Evolutionary conservation across 2,329 filamentous ascomycete species (phyloP), one percentile per base, ranked within the genome.

Genomic region (Fusarium buxicola): DNA sequence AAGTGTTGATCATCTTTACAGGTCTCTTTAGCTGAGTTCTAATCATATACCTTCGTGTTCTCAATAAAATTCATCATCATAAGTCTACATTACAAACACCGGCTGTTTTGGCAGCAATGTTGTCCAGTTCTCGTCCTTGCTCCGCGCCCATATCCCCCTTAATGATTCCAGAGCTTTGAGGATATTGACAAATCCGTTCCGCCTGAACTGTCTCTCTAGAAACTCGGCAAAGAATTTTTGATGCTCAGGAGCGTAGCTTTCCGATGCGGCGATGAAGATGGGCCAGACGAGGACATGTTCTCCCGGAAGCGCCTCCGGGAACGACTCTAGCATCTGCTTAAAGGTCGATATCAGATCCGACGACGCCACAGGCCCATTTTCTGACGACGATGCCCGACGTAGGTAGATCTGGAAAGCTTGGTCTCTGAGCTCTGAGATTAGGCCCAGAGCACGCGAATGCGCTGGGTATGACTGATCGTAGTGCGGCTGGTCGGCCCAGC

Each of bases 301-400:
- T 8, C 69, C 67, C 1, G 58, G 60, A 0, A 63, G 52, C 6
- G 52, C 55, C 3, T 58, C 46, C 1, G 63, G 57, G 15, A 72
- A 56, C 2, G 66, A 53, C 44, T 68, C 49, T 4, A 71, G 45
- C 2, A 63, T 63, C 8, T 59, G 54, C 12, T 60, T 67, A 35
- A 69, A 72, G 3, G 46, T 60, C 3, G 64, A 49, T 35, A 69
- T 54, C 11, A 64, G 56, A 10, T 53, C 4, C 94, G 77, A n/a
- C 87, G 85, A 63, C 90, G 91, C 72, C 94, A 91, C 70, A 94
- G n/a, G 30, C 3, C 35, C 46, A 3, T 35, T 32, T 8, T 34
- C 32, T 6, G 36, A 44, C 32, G 32, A 36, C 5, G 56, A 45
- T 10, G 60, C 63, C 2, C 60, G 32, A 5, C 55, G 47, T 4